phyloP scores from a whole-genome alignment of 176 grass and related monocot species.

The Cenchrus fungigraminus region DNA sequence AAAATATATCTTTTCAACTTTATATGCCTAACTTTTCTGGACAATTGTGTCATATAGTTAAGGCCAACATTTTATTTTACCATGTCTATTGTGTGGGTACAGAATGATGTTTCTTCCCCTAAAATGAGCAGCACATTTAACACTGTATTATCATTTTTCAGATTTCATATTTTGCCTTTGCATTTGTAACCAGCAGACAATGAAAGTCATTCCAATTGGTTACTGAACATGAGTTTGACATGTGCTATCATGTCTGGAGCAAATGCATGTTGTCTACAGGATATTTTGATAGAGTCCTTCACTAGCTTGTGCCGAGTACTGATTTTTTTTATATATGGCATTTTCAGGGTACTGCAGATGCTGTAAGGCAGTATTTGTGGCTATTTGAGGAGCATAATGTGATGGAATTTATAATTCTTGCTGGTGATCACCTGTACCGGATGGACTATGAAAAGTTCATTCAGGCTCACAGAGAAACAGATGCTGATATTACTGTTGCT shows the following conservation, averaged over 20 bases:
- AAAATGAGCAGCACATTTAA: background rate
- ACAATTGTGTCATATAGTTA: background rate
- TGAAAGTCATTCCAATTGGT: background rate
- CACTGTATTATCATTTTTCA: background rate
- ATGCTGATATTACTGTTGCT: constrained; percentile 93
- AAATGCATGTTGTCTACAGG: constrained; percentile 11
- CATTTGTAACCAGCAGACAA: background rate
- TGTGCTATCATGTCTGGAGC: background rate
- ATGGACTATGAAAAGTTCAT: constrained; percentile 99
- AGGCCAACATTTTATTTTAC: background rate
- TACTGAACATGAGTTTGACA: background rate
- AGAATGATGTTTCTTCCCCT: background rate
- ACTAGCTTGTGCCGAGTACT: constrained; percentile 32
- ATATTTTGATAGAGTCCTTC: constrained; percentile 2
- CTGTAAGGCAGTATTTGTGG: constrained; percentile 94
- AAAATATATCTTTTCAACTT: background rate
- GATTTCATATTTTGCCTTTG: background rate
- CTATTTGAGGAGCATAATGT: constrained; percentile 97
- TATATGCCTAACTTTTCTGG: background rate
- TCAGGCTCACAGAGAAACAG: constrained; percentile 88
- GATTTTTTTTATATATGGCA: constrained; percentile 18
- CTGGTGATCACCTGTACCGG: constrained; percentile 91
- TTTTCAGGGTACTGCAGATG: constrained; percentile 90
- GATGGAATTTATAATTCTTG: constrained; percentile 92
- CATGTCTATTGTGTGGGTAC: background rate